Evolutionary conservation across 2,329 filamentous ascomycete genomes (phyloP).

Genomic region (Domatiomyces catenatus): DNA sequence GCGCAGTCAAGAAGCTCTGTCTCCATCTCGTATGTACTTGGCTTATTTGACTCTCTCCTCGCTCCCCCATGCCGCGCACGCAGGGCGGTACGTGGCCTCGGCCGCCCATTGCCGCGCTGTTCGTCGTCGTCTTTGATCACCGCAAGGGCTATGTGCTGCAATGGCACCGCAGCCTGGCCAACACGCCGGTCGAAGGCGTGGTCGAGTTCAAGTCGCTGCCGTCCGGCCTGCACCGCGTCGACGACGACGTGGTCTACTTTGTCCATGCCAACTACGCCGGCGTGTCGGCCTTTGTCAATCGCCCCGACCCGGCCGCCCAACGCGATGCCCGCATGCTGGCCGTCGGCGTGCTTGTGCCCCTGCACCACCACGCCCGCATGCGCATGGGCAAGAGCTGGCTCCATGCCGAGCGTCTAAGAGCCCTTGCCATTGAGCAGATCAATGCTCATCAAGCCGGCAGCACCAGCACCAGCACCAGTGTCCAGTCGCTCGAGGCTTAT

Average conservation of each 20-base stretch:
- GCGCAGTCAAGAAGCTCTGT: no score
- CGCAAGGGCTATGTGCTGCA: conserved; percentile 70
- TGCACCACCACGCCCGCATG: conserved; percentile 74
- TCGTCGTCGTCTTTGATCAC: conserved; percentile 82
- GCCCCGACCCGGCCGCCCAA: conserved; percentile 58
- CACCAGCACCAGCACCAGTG: conserved; percentile 28
- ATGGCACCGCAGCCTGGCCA: conserved; percentile 63
- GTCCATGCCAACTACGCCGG: conserved; percentile 73
- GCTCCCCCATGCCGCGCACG: background rate
- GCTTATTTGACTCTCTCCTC: background rate
- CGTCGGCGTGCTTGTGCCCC: conserved; percentile 72
- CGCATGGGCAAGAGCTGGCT: conserved; percentile 78
- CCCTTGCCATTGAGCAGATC: conserved; percentile 48
- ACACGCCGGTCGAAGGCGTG: conserved; percentile 57
- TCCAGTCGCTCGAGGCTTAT: conserved; percentile 54
- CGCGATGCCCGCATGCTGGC: conserved; percentile 87
- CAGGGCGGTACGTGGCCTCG: background rate
- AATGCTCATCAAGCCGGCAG: conserved; percentile 50
- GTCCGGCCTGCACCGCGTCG: conserved; percentile 77
- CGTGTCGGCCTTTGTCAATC: conserved; percentile 80
- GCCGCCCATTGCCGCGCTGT: conserved; percentile 55
- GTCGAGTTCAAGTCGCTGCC: conserved; percentile 96
- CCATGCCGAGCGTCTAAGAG: conserved; percentile 62
- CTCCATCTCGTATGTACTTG: no score
- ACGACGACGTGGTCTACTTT: conserved; percentile 82